These are phyloP conservation scores for Bifiguratus adelaidae DNA, from an alignment of 192 early-diverging fungal species.

Conservation along the genomic window DNA sequence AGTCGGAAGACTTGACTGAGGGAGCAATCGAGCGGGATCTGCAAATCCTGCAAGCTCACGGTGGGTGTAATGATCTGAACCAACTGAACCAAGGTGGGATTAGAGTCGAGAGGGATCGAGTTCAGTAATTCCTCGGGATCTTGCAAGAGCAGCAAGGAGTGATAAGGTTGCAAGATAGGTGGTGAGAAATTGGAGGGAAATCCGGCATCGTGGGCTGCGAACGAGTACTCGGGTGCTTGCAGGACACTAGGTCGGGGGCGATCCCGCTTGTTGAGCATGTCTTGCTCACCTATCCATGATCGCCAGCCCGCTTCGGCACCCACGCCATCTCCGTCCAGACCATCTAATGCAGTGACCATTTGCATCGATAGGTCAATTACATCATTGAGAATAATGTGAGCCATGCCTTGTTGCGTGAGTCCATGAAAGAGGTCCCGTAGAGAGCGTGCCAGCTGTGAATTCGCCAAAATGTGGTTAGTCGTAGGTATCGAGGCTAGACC, in stretches of 20 bases:
- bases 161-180: conserved; percentile 79
- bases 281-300: neutral
- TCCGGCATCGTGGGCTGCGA: too few species aligned
- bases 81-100: conserved; percentile 78
- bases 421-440: conserved; percentile 49
- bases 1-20: conserved; percentile 84
- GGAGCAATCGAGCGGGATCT: conserved; percentile 82
- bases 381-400: conserved; percentile 64
- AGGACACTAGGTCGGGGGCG: conserved; percentile 5
- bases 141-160: conserved; percentile 73
- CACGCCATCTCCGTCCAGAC: neutral
- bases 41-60: conserved; percentile 72
- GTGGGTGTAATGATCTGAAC: conserved; percentile 82
- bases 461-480: too few species aligned
- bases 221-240: conserved; percentile 36
- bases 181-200: too few species aligned
- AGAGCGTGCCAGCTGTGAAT: conserved; percentile 49
- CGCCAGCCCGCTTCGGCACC: neutral
- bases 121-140: conserved; percentile 76
- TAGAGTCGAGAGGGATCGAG: conserved; percentile 68
- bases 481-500: too few species aligned
- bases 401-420: conserved; percentile 29
- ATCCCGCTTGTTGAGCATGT: neutral
- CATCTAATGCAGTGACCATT: conserved; percentile 31
- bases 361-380: conserved; percentile 69